Base-by-base conservation (phyloP, 441 rosid genomes). In the Kokia cookei region DNA sequence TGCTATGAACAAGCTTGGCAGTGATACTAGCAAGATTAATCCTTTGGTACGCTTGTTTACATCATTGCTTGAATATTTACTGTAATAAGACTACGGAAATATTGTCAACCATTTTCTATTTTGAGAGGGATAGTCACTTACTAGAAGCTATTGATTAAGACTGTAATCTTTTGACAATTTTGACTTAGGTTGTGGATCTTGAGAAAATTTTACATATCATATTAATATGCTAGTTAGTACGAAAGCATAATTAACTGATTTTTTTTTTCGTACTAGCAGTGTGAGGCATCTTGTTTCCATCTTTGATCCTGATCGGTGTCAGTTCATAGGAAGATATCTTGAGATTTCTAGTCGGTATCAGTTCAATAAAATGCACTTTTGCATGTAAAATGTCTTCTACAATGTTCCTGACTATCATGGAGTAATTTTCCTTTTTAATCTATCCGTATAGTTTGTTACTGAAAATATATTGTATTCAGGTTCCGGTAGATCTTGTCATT, bases 401-500 rank as follows among this genome's bases (percentile, higher is more conserved):
- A 11, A 22, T 19, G 7, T 65, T 27, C 43, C 59, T 51, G 47
- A 10, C 73, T 32, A 12, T 35, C 35, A 10, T 54, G 32, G 62
- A 51, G 10, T 32, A 68, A 9, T 69, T 32, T 69, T 69, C 61
- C 12, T 29, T 24, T 71, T 40, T 74, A 60, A 54, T 61, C 6
- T 47, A 43, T 73, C 72, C 59, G 71, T 54, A 17, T 73, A 37
- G 40, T 50, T 26, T 53, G 0, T 26, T 69, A 14, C 27, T 61
- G 66, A 70, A 43, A 57, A 22, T 68, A 27, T 68, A 48, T 68
- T 74, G 62, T 19, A 40, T 81, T 73, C 89, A 93, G 98, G 98
- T 96, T 84, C 99, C 99, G 22, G 98, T 93, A n/a, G 98, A 93
- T 87, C 96, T 96, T 29, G 98, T 96, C 59, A 86, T 96, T 82